Conservation (phyloP, 352 stramenopile species). For the Pythium guiyangense region DNA sequence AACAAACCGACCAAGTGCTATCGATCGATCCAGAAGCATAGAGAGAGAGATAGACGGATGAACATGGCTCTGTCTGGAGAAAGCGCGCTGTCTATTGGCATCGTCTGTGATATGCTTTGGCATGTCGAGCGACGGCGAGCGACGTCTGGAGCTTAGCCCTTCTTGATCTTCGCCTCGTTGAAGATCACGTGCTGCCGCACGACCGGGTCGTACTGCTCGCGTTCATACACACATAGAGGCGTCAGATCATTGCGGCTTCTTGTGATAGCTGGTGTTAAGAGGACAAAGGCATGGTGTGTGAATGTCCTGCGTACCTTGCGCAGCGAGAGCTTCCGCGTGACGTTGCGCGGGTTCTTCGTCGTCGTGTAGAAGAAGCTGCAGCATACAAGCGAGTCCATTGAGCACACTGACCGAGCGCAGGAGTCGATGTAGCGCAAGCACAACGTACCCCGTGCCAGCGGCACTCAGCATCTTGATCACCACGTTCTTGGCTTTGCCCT, state of each 20-base stretch:
- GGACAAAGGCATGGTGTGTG: no score
- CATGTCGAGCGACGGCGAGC: no score
- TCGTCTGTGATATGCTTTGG: no score
- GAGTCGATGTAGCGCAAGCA: background rate
- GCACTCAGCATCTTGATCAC: slow-evolving; percentile 93
- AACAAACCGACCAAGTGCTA: no score
- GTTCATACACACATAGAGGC: background rate
- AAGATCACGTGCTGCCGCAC: slow-evolving; percentile 97
- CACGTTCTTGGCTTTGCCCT: slow-evolving; percentile 95
- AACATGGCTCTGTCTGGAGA: no score
- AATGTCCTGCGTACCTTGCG: slow-evolving; percentile 55
- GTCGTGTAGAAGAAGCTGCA: slow-evolving; percentile 98
- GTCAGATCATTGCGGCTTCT: background rate
- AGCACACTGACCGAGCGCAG: background rate
- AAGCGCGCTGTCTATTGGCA: no score
- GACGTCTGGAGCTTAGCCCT: slow-evolving; percentile 43
- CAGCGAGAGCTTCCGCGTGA: slow-evolving; percentile 92
- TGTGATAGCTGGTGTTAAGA: no score
- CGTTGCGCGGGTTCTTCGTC: slow-evolving; percentile 96
- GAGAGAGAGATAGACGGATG: no score
- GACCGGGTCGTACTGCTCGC: slow-evolving; percentile 94
- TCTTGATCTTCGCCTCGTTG: slow-evolving; percentile 97
- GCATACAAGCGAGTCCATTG: background rate
- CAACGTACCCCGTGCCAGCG: slow-evolving; percentile 89
- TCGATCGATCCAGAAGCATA: no score